phyloP scores from a whole-genome alignment of 768 basidiomycete genomes.

The Lactarius hatsudake region DNA sequence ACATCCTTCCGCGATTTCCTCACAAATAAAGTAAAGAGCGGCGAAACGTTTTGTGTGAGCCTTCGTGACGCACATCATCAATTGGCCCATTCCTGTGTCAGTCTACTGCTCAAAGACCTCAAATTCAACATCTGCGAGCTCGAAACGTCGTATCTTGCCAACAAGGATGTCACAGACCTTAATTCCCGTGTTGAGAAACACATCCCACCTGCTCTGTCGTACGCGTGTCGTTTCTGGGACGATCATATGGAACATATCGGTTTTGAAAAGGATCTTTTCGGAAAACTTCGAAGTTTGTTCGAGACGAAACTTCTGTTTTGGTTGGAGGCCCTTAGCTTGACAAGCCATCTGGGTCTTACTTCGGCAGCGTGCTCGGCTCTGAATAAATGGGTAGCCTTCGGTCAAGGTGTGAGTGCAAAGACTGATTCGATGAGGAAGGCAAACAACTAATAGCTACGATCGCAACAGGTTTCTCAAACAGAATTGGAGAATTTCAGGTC shows the following conservation, averaged over 20 bases:
- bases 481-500: too few species aligned
- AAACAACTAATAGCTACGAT: too few species aligned
- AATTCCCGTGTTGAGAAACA: not conserved
- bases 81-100: not conserved
- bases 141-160: not conserved
- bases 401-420: too few species aligned
- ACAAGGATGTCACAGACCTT: conserved; percentile 1
- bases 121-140: conserved; percentile 4
- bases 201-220: not conserved
- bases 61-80: not conserved
- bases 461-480: too few species aligned
- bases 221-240: conserved; percentile 7
- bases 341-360: not conserved
- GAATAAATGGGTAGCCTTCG: too few species aligned
- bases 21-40: not conserved
- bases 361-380: not conserved
- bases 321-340: too few species aligned
- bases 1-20: conserved; percentile 4
- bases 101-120: not conserved
- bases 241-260: not conserved
- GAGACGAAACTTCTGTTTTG: not conserved
- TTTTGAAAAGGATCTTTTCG: not conserved
- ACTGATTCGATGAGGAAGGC: too few species aligned
- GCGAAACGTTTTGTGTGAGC: not conserved
- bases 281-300: not conserved